Conservation (phyloP, 139 green algal genomes). For the Cymbomonas tetramitiformis region DNA sequence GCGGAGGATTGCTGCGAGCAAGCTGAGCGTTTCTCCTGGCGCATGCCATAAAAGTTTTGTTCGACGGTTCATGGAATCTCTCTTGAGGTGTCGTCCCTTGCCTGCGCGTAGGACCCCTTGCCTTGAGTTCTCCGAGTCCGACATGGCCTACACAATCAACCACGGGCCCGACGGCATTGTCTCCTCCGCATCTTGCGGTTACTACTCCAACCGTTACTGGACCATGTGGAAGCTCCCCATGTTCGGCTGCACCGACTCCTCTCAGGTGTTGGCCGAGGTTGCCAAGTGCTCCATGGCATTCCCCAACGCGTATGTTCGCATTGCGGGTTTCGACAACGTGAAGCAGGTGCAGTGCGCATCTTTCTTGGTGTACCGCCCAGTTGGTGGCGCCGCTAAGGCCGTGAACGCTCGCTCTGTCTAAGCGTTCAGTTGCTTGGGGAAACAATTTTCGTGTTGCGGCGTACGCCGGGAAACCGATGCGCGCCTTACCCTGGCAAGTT, state of each 20-base stretch:
- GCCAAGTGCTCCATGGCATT: slow-evolving; percentile 58
- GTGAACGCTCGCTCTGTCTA: background rate
- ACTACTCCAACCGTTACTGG: slow-evolving; percentile 92
- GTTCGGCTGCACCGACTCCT: slow-evolving; percentile 90
- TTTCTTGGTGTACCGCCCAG: slow-evolving; percentile 45
- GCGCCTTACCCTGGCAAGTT: no score
- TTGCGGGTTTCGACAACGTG: slow-evolving; percentile 68
- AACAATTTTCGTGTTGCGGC: no score
- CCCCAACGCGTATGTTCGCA: slow-evolving; percentile 81
- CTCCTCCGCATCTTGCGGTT: slow-evolving; percentile 30
- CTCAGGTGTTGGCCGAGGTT: slow-evolving; percentile 82
- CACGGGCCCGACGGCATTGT: slow-evolving; percentile 6
- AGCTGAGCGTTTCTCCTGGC: no score
- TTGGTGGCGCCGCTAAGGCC: background rate
- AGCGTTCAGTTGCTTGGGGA: no score
- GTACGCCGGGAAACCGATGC: no score
- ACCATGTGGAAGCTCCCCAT: slow-evolving; percentile 99
- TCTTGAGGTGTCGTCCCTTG: no score
- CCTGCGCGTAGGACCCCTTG: no score
- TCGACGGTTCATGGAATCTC: no score
- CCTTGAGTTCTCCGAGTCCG: slow-evolving; percentile 79
- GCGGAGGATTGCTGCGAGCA: no score
- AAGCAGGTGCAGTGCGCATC: slow-evolving; percentile 54
- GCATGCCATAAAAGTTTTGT: no score
- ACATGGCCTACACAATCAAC: slow-evolving; percentile 1